Base-by-base conservation (phyloP, 106 monocot genomes). In the Gastrodia elata region DNA sequence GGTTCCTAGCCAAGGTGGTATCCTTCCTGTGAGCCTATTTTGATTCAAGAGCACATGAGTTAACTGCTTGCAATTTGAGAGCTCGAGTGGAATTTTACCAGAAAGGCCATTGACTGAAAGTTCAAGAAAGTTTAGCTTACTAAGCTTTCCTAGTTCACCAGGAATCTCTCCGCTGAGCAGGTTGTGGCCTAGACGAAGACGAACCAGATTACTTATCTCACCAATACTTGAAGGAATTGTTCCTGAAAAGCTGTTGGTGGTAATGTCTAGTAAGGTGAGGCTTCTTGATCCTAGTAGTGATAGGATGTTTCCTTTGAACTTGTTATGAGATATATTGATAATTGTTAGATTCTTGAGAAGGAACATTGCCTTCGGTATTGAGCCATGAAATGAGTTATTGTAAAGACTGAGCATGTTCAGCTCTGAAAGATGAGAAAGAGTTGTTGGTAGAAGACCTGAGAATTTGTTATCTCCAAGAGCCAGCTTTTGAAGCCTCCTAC, bases 221-320 rank as follows among this genome's bases (percentile, higher is more conserved):
- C 73, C 76, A 74, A 96, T 61, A 4, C 48, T 40, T 13, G 81
- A 3, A 1, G 90, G 90, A 38, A 96, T 86, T 9, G 18, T 75
- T 25, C 89, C 96, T 15, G 87, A 90, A 81, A 96, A 92, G 65
- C 75, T 86, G 73, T 96, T 96, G 77, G 87, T 92, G 7, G 92
- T 96, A 76, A 96, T 64, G 75, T 92, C 96, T 39, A 96, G 28
- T 16, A 79, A 73, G 15, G 74, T 49, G 28, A 88, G 79, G 71
- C 73, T 57, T 18, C 35, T 73, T 8, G 89, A 90, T 25, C 85
- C 87, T 36, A 83, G 49, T 32, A 92, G 77, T 28, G 96, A 86
- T 0, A 73, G 8, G 68, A 96, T 74, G 68, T 71, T 87, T 64
- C 95, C 95, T 26, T 56, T 65, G 87, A 96, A 84, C 80, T 77